Evolutionary conservation across 2,329 filamentous ascomycete species (phyloP), one percentile per base, ranked within the genome.

Genomic region (Pyrenophora seminiperda): DNA sequence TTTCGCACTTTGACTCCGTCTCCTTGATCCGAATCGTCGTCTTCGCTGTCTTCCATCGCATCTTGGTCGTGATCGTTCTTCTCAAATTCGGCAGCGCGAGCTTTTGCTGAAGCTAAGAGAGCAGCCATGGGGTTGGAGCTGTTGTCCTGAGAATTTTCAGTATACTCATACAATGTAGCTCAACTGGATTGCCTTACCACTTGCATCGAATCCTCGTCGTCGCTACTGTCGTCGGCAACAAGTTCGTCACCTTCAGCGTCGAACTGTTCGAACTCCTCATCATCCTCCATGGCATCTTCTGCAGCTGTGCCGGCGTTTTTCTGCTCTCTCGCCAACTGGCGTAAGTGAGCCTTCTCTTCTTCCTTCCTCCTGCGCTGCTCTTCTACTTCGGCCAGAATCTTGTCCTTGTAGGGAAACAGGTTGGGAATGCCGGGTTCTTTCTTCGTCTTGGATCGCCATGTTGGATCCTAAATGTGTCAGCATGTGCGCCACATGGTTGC

Each of bases 381-480:
- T 77, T 99, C 94, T 64, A 99, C 95, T 75, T 99, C 91, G 50
- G 92, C 86, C 27, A 99, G 83, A 20, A 99, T 83, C 80, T 89
- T 92, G 74, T 97, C 92, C 79, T 99, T 99, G 81, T 94, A 97
- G 1, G 94, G 94, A 77, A 97, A 99, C 29, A 97, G 78, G 71
- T 97, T 99, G 32, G 94, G 94, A 56, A 99, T 97, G 40, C 94
- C 94, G 18, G 93, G 94, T 67, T 99, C 94, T 79, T 97, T 99
- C 84, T 97, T 97, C 62, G 96, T 73, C 74, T 91, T 90, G 52
- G 91, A 92, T 63, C 89, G 86, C 91, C 94, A 97, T 90, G 96
- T 86, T 27, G 94, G 93, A 74, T 97, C 96, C 84, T 84, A 56
- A 4, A 33, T n/a, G 2, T 15, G 51, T 75, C n/a, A 73, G 61